Conservation (phyloP, 805 yeast species). For the Debaryomyces castellii region DNA sequence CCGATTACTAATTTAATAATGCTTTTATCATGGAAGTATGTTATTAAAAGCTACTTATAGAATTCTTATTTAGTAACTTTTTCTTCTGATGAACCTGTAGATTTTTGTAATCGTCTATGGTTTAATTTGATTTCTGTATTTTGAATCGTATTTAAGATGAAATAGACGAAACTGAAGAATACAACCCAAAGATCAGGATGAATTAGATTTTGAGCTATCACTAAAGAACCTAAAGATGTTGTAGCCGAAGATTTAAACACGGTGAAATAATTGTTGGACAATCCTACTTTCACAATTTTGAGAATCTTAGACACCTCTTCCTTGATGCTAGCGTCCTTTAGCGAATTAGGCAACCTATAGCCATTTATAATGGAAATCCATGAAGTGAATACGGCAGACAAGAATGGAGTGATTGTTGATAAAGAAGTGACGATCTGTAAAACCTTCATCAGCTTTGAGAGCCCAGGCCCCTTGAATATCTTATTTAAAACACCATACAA, state of each 20-base stretch:
- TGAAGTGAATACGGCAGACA: conserved; percentile 47
- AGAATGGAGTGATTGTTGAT: conserved; percentile 54
- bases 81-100: not conserved
- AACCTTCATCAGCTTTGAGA: conserved; percentile 38
- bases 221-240: conserved; percentile 51
- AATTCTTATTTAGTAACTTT: no score
- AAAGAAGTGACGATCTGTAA: conserved; percentile 53
- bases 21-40: no score
- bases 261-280: conserved; percentile 43
- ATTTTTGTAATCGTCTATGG: conserved; percentile 11
- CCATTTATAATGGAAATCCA: conserved; percentile 54
- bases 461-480: conserved; percentile 41
- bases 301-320: conserved; percentile 16
- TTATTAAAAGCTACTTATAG: no score
- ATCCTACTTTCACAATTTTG: conserved; percentile 24
- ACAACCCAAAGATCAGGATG: conserved; percentile 65
- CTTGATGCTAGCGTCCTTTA: conserved; percentile 4
- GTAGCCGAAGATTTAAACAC: conserved; percentile 54
- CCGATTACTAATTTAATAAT: no score
- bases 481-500: conserved; percentile 47
- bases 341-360: conserved; percentile 14
- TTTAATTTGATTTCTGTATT: conserved; percentile 51
- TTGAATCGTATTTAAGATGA: conserved; percentile 60
- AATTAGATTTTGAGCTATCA: conserved; percentile 56
- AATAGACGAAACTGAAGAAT: conserved; percentile 57